Base-by-base conservation (phyloP, 1,139 yeast genomes). In the Sugiyamaella japonica region DNA sequence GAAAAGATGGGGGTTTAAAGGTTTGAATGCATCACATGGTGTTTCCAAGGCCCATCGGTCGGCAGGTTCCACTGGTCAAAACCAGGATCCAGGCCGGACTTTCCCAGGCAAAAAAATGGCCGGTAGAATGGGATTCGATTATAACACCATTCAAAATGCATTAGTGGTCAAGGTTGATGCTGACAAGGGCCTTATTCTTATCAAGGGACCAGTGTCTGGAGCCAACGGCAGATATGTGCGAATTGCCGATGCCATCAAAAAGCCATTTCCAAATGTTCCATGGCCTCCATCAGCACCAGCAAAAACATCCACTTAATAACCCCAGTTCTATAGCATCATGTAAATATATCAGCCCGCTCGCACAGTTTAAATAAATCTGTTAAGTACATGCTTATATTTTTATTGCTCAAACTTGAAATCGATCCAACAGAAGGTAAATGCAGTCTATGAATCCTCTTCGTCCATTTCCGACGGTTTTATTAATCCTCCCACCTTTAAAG, bases 31-130 rank as follows among this genome's bases (percentile, higher is more conserved):
- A 6, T 79, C 97, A 1, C 99, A 93, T 72, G 99, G 99, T 86
- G 93, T 89, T 43, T 89, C 99, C 34, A 77, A 81, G 56, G 87
- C 95, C 37, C 98, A 93, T 71, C 86, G 99, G 79, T 85, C 91
- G 53, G 96, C 96, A 64, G 99, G 99, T 80, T 91, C 97, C 44
- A 90, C 86, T 69, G 99, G 99, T 79, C 87, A 88, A 73, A 86
- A 89, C 70, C 93, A 91, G 69, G 86, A 86, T 60, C 99, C 99
- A 3, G 98, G 97, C 68, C 86, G 99, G 76, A 90, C 90, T 53
- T 78, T 90, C 60, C 98, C 98, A 13, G 98, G 97, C 38, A 91
- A 89, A 77, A 93, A 90, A 74, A 91, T 95, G 98, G 96, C 99
- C 32, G 99, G 99, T 61, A 87, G 89, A 73, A 86, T 91, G 95